Evolutionary conservation across 2,329 filamentous ascomycete species (phyloP).

Genomic region (Orbilia javanica): DNA sequence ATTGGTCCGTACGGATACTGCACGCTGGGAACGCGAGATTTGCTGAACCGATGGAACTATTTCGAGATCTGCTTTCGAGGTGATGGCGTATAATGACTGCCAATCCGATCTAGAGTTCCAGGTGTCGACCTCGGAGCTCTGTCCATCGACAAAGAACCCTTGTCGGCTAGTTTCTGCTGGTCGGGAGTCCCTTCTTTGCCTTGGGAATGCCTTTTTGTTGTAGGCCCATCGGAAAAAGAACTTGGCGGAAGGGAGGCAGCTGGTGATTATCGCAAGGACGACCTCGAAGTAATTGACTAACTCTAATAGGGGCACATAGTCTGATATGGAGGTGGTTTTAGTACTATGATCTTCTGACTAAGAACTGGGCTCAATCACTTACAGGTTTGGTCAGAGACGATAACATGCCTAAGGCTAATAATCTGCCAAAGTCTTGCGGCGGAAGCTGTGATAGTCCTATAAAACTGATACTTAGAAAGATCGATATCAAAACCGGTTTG

Average conservation of each 20-base stretch:
- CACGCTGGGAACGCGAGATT: conserved; percentile 11
- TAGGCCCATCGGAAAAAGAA: conserved; percentile 55
- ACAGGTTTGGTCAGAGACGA: conserved; percentile 55
- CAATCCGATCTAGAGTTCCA: conserved; percentile 54
- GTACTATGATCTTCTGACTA: not conserved
- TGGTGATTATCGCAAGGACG: conserved; percentile 41
- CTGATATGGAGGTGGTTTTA: conserved; percentile 1
- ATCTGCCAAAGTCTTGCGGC: conserved; percentile 46
- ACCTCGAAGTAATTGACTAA: conserved; percentile 55
- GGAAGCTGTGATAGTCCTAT: conserved; percentile 54
- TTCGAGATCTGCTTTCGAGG: conserved; percentile 34
- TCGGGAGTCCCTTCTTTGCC: conserved; percentile 12
- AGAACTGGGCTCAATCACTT: not conserved
- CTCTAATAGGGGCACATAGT: conserved; percentile 49
- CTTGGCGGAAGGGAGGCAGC: conserved; percentile 53
- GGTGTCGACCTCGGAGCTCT: conserved; percentile 11
- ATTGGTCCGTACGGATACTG: conserved; percentile 26
- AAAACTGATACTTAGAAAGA: not conserved
- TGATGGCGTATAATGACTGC: conserved; percentile 38
- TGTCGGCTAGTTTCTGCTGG: conserved; percentile 44
- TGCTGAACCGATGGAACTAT: conserved; percentile 22
- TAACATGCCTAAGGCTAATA: conserved; percentile 30
- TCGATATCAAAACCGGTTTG: too few relatives aligned
- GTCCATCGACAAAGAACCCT: conserved; percentile 25
- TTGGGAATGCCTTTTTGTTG: conserved; percentile 36